Conservation (phyloP, 352 stramenopile species). For the Globisporangium heterothallicum region DNA sequence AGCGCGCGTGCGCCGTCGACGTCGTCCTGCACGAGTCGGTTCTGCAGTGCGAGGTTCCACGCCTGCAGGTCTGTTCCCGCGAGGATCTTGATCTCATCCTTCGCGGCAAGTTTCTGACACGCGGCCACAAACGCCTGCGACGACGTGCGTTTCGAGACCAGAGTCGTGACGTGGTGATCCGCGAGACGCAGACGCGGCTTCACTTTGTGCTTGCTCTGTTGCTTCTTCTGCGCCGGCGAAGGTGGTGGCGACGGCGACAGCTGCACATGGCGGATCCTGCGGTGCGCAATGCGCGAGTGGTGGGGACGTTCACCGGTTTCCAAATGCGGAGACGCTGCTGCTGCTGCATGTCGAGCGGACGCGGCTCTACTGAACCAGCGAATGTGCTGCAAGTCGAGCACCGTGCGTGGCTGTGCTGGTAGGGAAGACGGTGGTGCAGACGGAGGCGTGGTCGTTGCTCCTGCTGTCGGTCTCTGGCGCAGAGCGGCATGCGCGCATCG, state of each 20-base stretch:
- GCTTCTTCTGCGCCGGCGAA: conserved; percentile 6
- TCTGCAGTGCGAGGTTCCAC: conserved; percentile 61
- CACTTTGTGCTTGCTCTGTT: conserved; percentile 1
- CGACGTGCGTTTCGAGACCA: conserved; percentile 30
- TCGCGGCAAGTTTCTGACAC: conserved; percentile 28
- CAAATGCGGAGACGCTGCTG: background rate
- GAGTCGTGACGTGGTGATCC: conserved; percentile 27
- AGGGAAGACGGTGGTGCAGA: background rate
- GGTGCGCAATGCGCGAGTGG: background rate
- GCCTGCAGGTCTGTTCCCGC: conserved; percentile 36
- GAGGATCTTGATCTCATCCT: conserved; percentile 40
- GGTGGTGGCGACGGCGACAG: background rate
- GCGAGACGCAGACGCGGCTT: conserved; percentile 17
- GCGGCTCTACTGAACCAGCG: conserved; percentile 14
- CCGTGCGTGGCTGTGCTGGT: background rate
- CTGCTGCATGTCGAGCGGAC: background rate
- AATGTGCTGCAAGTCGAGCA: background rate
- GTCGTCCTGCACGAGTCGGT: conserved; percentile 41
- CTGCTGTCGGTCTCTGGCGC: background rate
- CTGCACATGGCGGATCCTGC: conserved; percentile 7
- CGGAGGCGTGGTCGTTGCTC: background rate
- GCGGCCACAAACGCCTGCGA: conserved; percentile 25
- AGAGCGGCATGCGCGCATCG: conserved; percentile 7
- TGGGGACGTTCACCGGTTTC: background rate
- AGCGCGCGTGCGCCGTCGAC: conserved; percentile 38